A percentile compares a stretch with the other conserved stretches of the same genome.
phyloP scores from a whole-genome alignment of 345 rosid species.

The Pugionium cornutum region DNA sequence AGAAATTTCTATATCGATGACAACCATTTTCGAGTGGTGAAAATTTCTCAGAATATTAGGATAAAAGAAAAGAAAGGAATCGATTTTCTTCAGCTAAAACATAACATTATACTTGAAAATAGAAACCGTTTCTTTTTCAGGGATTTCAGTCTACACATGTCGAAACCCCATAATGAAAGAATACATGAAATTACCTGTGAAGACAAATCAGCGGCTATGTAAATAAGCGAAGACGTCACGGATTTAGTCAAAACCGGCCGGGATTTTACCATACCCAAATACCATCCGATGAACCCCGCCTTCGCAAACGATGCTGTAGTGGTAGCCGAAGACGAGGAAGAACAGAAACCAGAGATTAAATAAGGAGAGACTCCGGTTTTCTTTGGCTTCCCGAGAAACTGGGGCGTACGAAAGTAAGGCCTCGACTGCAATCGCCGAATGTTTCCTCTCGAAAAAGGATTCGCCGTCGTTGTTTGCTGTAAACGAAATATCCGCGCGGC shows the following conservation, averaged over 20 bases:
- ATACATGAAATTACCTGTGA: constrained; percentile 61
- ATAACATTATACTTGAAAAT: too few species aligned
- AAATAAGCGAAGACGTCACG: constrained; percentile 59
- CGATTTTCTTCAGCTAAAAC: too few species aligned
- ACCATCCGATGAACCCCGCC: constrained; percentile 70
- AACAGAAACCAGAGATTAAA: constrained; percentile 12
- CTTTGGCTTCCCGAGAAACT: constrained; percentile 41
- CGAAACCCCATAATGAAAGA: too few species aligned
- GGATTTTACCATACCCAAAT: constrained; percentile 79
- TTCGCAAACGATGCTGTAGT: constrained; percentile 11
- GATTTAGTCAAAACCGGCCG: constrained; percentile 81
- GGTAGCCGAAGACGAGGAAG: constrained; percentile 3
- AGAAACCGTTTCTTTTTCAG: too few species aligned
- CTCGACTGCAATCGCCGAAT: constrained; percentile 34
- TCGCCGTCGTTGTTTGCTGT: constrained; percentile 8
- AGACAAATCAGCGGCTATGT: constrained; percentile 79
- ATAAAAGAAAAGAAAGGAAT: too few species aligned
- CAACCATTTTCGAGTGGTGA: too few species aligned
- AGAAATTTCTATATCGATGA: too few species aligned
- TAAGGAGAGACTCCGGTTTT: constrained; percentile 34
- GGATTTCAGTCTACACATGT: too few species aligned
- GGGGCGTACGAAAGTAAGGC: constrained; percentile 46
- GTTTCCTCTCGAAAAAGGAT: neutral
- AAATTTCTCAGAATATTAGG: too few species aligned
- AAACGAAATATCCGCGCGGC: constrained; percentile 3